Evolutionary conservation across 352 stramenopile species (phyloP).

Genomic region (Peronospora farinosa): DNA sequence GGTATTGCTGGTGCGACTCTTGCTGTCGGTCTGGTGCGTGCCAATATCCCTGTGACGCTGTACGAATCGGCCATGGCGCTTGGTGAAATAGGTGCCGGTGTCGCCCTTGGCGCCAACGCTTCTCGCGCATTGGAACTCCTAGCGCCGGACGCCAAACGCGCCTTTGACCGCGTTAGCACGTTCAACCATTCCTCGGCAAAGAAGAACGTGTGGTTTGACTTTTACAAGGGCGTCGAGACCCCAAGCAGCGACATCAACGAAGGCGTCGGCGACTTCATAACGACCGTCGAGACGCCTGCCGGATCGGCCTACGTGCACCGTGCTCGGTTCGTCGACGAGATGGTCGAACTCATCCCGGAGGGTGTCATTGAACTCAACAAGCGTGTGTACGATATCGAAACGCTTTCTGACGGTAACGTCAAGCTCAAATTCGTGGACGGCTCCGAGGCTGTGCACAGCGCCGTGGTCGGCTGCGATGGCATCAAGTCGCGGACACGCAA

Average conservation of each 20-base stretch:
- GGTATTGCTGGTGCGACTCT: slow-evolving; percentile 29
- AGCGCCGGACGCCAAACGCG: slow-evolving; percentile 23
- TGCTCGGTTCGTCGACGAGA: slow-evolving; percentile 29
- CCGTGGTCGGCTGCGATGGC: slow-evolving; percentile 27
- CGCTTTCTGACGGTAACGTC: slow-evolving; percentile 26
- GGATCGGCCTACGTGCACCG: slow-evolving; percentile 32
- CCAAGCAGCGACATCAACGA: slow-evolving; percentile 17
- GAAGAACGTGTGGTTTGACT: slow-evolving; percentile 36
- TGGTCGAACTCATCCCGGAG: slow-evolving; percentile 27
- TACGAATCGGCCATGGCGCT: slow-evolving; percentile 32
- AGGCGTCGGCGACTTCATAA: slow-evolving; percentile 22
- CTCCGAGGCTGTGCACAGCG: slow-evolving; percentile 28
- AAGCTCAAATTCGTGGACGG: slow-evolving; percentile 31
- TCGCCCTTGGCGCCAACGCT: slow-evolving; percentile 25
- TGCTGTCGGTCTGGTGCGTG: slow-evolving; percentile 18
- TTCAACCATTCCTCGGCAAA: slow-evolving; percentile 29
- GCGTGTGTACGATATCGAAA: slow-evolving; percentile 27
- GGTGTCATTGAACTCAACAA: slow-evolving; percentile 29
- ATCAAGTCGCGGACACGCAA: slow-evolving; percentile 32
- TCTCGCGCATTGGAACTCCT: slow-evolving; percentile 28
- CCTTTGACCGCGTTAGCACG: slow-evolving; percentile 33
- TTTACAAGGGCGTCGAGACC: slow-evolving; percentile 28
- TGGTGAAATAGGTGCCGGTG: slow-evolving; percentile 27
- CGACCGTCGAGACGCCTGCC: slow-evolving; percentile 25
- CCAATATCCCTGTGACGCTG: slow-evolving; percentile 26